Base-by-base conservation (phyloP, 1,139 yeast genomes). In the Yamadazyma aaseri region DNA sequence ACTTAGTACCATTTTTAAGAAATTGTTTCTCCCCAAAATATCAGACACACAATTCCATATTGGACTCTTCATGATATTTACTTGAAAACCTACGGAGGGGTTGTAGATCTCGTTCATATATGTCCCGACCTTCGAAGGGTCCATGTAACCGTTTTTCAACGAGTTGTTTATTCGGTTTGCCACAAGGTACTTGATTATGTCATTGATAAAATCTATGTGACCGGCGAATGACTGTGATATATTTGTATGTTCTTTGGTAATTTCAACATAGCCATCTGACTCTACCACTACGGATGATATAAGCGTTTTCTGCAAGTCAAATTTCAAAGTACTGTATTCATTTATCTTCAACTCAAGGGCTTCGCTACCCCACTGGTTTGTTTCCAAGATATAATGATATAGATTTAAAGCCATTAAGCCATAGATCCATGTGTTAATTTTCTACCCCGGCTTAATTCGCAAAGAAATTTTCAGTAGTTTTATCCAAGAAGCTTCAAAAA, bases 1-100 rank as follows among this genome's bases (percentile, higher is more conserved):
- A 17, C 54, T 52, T 9, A 64, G 32, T 1, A 76, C 15, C 31
- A 75, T 34, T 3, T 56, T 40, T 5, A 63, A 25, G 43, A 73
- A 72, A 1, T 32, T 35, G 1, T 36, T 36, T 9, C 35, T 38
- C 0, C 79, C 78, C 0, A 73, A 40, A 2, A 53, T 32, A 1
- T 36, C 33, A 13, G 29, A 32, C 8, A 38, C 17, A 14, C 30
- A 41, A 14, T 58, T 56, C 70, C 79, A 72, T n/a, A 49, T 39
- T 5, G 55, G 45, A 2, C 56, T 45, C 36, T 71, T 71, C 17
- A 74, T 41, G 3, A 44, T 39, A 30, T 56, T 60, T 6, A 52
- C 53, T 20, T 47, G 50, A 31, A 60, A 58, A 31, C 56, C 62
- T 1, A 50, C 49, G 16, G 37, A 42, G 0, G 60, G 56, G 35